A percentile compares a stretch with the other conserved stretches of the same genome.
These are phyloP conservation scores for Edaphochlamys debaryana DNA, from an alignment of 139 green algal genomes.

Conservation along the genomic window DNA sequence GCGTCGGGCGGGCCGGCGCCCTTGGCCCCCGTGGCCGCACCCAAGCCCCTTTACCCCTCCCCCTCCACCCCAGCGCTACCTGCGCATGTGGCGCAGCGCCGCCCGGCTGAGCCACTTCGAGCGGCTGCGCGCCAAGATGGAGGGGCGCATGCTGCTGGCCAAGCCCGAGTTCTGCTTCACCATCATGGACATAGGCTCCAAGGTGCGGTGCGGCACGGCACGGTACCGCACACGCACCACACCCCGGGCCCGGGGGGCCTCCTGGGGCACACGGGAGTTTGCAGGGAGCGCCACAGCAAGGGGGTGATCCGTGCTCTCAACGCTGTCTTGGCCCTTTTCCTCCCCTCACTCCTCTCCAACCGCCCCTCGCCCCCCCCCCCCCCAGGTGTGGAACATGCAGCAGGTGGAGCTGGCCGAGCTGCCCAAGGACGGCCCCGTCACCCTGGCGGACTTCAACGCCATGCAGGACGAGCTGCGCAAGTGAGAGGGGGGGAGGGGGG, in stretches of 20 bases:
- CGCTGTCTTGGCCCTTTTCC: too few species aligned
- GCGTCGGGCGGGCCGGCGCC: too few species aligned
- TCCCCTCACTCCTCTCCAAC: too few species aligned
- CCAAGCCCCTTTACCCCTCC: neutral
- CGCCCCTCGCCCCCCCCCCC: too few species aligned
- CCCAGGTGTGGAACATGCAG: slow-evolving; percentile 31
- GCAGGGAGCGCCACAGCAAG: too few species aligned
- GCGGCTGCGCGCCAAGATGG: slow-evolving; percentile 54
- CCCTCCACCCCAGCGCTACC: slow-evolving; percentile 30
- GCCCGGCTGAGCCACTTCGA: slow-evolving; percentile 48
- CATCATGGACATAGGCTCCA: slow-evolving; percentile 62
- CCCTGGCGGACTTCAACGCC: slow-evolving; percentile 41
- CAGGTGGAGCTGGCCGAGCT: slow-evolving; percentile 13
- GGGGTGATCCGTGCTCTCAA: too few species aligned
- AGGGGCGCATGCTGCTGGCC: slow-evolving; percentile 59
- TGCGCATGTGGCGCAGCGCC: slow-evolving; percentile 58
- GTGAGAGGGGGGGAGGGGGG: too few species aligned
- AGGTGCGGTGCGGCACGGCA: slow-evolving; percentile 25
- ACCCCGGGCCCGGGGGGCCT: too few species aligned
- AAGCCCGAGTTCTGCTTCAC: slow-evolving; percentile 67
- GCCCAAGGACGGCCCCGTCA: slow-evolving; percentile 3
- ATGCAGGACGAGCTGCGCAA: slow-evolving; percentile 48
- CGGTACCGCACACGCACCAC: too few species aligned
- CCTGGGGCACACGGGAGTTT: too few species aligned
- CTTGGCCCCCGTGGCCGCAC: too few species aligned